phyloP scores from a whole-genome alignment of 371 early-diverging fungal species.

The Mortierella sp. region DNA sequence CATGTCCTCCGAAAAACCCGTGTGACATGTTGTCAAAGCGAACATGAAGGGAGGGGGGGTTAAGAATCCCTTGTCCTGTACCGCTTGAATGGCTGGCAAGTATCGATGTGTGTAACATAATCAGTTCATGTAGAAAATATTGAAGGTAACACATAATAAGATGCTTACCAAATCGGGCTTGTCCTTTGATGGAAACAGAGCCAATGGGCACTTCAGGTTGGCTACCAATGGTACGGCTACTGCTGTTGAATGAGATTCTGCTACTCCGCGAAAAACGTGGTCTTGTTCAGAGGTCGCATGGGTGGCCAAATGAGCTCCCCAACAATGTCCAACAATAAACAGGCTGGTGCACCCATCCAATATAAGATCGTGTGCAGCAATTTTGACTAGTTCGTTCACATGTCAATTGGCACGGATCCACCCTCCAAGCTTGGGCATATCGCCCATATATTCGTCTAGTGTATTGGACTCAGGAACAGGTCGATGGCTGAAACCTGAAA shows the following conservation, averaged over 20 bases:
- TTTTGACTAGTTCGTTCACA: conserved; percentile 23
- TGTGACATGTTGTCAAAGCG: conserved; percentile 25
- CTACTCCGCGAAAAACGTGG: conserved; percentile 13
- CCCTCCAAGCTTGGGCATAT: conserved; percentile 21
- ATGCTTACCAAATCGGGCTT: conserved; percentile 28
- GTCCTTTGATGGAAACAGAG: conserved; percentile 26
- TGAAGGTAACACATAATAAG: neutral
- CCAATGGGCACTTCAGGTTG: conserved; percentile 21
- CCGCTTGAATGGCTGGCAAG: conserved; percentile 11
- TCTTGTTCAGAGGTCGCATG: conserved; percentile 27
- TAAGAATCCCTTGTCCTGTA: conserved; percentile 20
- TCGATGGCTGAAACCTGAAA: conserved; percentile 37
- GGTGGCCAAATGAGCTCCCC: conserved; percentile 31
- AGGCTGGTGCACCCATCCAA: conserved; percentile 13
- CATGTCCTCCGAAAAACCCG: conserved; percentile 32
- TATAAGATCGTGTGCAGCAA: conserved; percentile 25
- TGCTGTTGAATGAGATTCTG: conserved; percentile 31
- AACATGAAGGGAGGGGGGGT: conserved; percentile 12
- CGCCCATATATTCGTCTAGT: conserved; percentile 32
- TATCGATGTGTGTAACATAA: neutral
- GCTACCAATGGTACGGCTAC: conserved; percentile 10
- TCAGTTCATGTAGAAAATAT: neutral
- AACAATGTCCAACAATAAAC: conserved; percentile 40
- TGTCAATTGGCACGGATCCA: conserved; percentile 39
- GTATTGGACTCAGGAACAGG: conserved; percentile 22